Evolutionary conservation across 2,329 filamentous ascomycete species (phyloP), one percentile per base, ranked within the genome.

Genomic region (Hortaea werneckii): DNA sequence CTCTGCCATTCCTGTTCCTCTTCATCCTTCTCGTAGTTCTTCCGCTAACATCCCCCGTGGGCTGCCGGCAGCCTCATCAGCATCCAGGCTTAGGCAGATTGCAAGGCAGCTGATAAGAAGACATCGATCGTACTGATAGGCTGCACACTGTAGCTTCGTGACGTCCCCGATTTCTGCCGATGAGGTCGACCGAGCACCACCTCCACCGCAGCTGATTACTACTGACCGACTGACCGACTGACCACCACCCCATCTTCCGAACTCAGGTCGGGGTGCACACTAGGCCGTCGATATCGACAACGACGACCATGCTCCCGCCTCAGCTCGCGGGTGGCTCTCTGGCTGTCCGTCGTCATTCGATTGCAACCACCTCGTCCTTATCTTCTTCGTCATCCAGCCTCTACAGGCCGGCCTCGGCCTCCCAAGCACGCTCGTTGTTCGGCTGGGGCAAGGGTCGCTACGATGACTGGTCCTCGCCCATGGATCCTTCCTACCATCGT

Each of bases 401-500:
- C 12, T 20, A 47, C 48, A 13, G 42, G 42, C 47, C 48, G 39
- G 41, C 52, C 37, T 49, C 35, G 46, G 41, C 43, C 35, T 48
- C 51, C 35, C 44, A 47, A 39, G 11, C 37, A 28, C 52, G 61
- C 9, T 50, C 50, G 49, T 51, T 60, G 52, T 61, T 53, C 50
- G 51, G 50, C 34, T 59, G 57, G 52, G 49, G 52, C 32, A 44
- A 53, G 20, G 13, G 34, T n/a, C 12, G 39, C 20, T 47, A 45
- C 20, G 45, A 44, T 30, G 54, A 60, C 40, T 63, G 56, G 47
- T 35, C 51, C 9, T 63, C 60, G 5, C 57, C 56, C 28, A 51
- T 60, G 39, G 62, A 65, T 50, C 60, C 61, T 1, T 40, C 49
- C 39, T 64, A 57, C 46, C 51, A 60, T 26, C 59, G 58, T 38